Percentiles rank a stretch among this genome's conserved stretches.
These are phyloP conservation scores for Acanthamoeba quina DNA, from an alignment of 208 protist genomes.

Conservation along the genomic window DNA sequence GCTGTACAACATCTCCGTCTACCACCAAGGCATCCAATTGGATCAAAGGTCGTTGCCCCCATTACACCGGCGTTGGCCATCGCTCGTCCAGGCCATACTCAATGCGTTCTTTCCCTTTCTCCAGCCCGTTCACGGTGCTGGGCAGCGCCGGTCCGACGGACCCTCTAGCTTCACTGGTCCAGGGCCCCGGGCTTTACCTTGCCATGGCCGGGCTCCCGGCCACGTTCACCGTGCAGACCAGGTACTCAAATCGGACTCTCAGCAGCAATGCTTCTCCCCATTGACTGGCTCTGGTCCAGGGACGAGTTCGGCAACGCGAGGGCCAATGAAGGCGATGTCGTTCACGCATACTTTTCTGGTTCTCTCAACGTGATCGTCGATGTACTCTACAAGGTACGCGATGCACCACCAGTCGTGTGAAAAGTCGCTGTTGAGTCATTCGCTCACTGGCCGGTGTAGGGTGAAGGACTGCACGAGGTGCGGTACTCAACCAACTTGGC, in stretches of 20 bases:
- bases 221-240: not conserved
- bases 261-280: not conserved
- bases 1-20: not conserved
- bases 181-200: not conserved
- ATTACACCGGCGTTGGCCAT: not conserved
- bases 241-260: not conserved
- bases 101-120: not conserved
- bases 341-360: not conserved
- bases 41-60: not conserved
- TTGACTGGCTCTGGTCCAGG: not conserved
- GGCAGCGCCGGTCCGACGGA: not conserved
- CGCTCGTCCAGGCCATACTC: not conserved
- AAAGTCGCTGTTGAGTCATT: too few relatives aligned
- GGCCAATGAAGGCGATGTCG: not conserved
- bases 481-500: not conserved
- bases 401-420: not conserved
- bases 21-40: not conserved
- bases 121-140: not conserved
- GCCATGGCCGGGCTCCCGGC: not conserved
- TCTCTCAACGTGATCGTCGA: not conserved
- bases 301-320: conserved; percentile 2
- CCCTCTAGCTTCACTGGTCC: not conserved
- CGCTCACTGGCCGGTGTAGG: not conserved
- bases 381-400: not conserved
- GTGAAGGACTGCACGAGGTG: not conserved